Evolutionary conservation across 345 rosid genomes (phyloP), one percentile per base, ranked within the genome.

Genomic region (Pseudoturritis turrita): DNA sequence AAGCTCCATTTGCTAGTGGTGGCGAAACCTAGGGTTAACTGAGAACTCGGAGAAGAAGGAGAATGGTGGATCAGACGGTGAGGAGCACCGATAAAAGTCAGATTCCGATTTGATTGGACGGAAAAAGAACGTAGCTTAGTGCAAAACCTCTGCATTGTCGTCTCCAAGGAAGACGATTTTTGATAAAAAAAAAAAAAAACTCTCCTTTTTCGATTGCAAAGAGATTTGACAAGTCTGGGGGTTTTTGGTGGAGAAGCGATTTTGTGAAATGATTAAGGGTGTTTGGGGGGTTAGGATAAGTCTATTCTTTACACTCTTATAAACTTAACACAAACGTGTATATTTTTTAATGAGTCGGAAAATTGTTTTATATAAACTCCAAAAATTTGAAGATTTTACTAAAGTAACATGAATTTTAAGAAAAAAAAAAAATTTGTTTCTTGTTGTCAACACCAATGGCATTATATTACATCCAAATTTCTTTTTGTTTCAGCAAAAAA

Each of bases 71-170:
- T 75, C 41, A 66, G 79, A 75, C 85, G 84, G 21, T 33, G 71
- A 39, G 85, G 61, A 7, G 68, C 36, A 10, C 57, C 50, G 39
- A 74, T 18, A 4, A 72, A 11, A 39, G 78, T 57, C 59, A 44
- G 73, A 2, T 49, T 37, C 62, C 72, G 79, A 62, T 74, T 75
- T 4, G 81, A 81, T 26, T 77, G 85, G 3, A 77, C 17, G 13
- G 82, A 67, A 62, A 86, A 46, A 31, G 83, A 72, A 8, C 91
- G 90, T 46, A 89, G 80, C 82, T 78, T 87, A 11, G 68, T 67
- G 85, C 87, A 84, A 7, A 89, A 18, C 53, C 91, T 84, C 87
- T 84, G 95, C 98, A 89, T 89, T 76, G 56, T 72, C 74, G 69
- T 71, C 73, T 59, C 55, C 62, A 41, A 68, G 26, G 62, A 43